Conservation (phyloP, 371 early-diverging fungal species). For the Capniomyces stellatus region DNA sequence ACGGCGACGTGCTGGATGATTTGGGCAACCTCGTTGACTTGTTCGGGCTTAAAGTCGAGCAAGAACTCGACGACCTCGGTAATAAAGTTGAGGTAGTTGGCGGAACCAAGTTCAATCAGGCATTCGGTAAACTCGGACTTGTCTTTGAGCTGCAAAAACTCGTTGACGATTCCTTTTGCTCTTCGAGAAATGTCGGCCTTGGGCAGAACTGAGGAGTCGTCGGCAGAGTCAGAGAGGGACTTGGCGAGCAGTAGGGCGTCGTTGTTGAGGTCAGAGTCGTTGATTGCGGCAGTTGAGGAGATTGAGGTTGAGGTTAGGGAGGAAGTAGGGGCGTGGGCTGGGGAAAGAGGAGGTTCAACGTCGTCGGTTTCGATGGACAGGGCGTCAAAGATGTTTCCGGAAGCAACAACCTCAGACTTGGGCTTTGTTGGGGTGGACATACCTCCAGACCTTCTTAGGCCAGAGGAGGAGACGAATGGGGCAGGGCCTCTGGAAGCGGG, state of each 20-base stretch:
- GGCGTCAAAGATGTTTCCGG: constrained; percentile 39
- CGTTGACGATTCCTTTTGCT: constrained; percentile 43
- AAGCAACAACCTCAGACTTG: constrained; percentile 20
- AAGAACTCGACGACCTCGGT: constrained; percentile 36
- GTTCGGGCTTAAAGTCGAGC: constrained; percentile 25
- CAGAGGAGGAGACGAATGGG: background rate
- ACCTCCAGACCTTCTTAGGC: constrained; percentile 18
- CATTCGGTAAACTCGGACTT: constrained; percentile 35
- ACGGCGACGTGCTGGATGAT: constrained; percentile 8
- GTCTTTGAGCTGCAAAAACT: constrained; percentile 36
- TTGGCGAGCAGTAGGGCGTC: too few species aligned
- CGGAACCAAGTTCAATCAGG: constrained; percentile 43
- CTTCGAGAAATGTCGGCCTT: constrained; percentile 25
- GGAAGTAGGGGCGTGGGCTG: constrained; percentile 9
- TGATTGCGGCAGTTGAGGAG: constrained; percentile 5
- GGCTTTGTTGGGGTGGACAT: constrained; percentile 25
- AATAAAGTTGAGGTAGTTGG: constrained; percentile 33
- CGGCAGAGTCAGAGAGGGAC: constrained; percentile 33
- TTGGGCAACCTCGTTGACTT: constrained; percentile 16
- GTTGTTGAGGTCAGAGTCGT: too few species aligned
- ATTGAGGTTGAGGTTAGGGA: constrained; percentile 9
- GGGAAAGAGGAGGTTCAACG: constrained; percentile 11
- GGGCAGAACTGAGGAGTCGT: constrained; percentile 13
- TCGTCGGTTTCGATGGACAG: constrained; percentile 23
- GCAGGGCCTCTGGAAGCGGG: too few species aligned